Percentiles rank a stretch among this genome's conserved stretches.
phyloP scores from a whole-genome alignment of 1,284 basidiomycete species.

The Coniophora puteana region DNA sequence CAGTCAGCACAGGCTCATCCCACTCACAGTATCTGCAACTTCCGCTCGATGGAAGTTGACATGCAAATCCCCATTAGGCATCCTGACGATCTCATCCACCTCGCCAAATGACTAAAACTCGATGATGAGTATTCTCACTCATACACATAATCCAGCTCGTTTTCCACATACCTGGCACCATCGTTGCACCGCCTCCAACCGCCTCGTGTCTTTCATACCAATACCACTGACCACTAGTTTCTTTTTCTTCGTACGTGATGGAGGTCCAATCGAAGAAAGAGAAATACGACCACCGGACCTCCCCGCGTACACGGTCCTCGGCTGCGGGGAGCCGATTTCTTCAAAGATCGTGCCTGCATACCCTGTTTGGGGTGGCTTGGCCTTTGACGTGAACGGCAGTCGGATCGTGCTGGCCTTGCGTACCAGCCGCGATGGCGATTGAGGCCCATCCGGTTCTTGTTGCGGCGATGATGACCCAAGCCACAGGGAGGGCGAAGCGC shows the following conservation, averaged over 20 bases:
- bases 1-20: too few relatives aligned
- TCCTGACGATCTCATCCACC: conserved; percentile 61
- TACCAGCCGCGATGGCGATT: conserved; percentile 13
- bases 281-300: conserved; percentile 37
- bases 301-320: conserved; percentile 28
- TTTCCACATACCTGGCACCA: conserved; percentile 65
- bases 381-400: conserved; percentile 21
- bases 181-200: conserved; percentile 52
- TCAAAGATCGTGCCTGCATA: conserved; percentile 30
- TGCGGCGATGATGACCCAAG: conserved; percentile 36
- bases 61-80: conserved; percentile 71
- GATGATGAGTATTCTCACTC: conserved; percentile 9
- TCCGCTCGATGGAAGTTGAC: conserved; percentile 68
- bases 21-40: conserved; percentile 70
- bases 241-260: conserved; percentile 45
- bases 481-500: conserved; percentile 35
- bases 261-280: conserved; percentile 39
- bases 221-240: conserved; percentile 56
- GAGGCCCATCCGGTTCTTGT: conserved; percentile 31
- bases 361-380: conserved; percentile 11
- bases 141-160: neutral
- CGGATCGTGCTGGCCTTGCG: conserved; percentile 21
- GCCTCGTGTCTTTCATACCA: conserved; percentile 40
- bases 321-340: conserved; percentile 26
- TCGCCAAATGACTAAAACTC: conserved; percentile 65